Percentiles rank a stretch among this genome's conserved stretches.
Evolutionary conservation across 1,139 yeast species (phyloP).

Genomic region (Debaryomyces coudertii): DNA sequence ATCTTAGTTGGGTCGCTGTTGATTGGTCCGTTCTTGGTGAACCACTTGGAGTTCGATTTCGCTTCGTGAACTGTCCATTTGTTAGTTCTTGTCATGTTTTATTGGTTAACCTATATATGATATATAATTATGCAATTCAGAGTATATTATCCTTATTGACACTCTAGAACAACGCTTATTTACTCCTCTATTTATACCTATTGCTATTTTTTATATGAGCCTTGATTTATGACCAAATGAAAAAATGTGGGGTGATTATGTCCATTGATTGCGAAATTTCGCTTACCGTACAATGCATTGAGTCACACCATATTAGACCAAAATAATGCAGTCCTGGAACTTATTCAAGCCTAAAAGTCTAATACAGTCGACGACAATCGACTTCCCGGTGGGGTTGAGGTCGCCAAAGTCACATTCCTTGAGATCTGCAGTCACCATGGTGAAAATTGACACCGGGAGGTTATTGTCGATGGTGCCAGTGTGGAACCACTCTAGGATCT

Average conservation of each 20-base stretch:
- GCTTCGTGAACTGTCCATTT: slow-evolving; percentile 74
- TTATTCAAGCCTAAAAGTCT: slow-evolving; percentile 45
- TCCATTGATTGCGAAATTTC: slow-evolving; percentile 7
- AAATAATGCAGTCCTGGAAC: slow-evolving; percentile 25
- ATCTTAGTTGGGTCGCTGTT: slow-evolving; percentile 73
- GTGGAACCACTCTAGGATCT: slow-evolving; percentile 36
- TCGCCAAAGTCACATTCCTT: slow-evolving; percentile 22
- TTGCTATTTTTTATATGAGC: neutral
- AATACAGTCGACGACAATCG: slow-evolving; percentile 39
- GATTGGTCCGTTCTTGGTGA: slow-evolving; percentile 70
- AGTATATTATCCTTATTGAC: neutral
- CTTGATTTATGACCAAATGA: slow-evolving; percentile 1
- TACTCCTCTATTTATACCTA: slow-evolving; percentile 4
- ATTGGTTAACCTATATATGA: neutral
- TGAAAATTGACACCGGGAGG: slow-evolving; percentile 22
- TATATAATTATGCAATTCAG: slow-evolving; percentile 1
- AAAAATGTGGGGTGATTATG: slow-evolving; percentile 8
- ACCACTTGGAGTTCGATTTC: slow-evolving; percentile 66
- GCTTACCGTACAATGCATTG: neutral
- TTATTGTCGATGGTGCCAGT: slow-evolving; percentile 21
- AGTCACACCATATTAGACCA: slow-evolving; percentile 7
- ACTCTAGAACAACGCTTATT: neutral
- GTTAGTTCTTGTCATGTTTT: slow-evolving; percentile 78
- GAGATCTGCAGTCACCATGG: slow-evolving; percentile 16
- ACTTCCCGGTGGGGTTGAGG: slow-evolving; percentile 26